phyloP scores from a whole-genome alignment of 495 filamentous ascomycete species.

The Trichoderma gamsii region DNA sequence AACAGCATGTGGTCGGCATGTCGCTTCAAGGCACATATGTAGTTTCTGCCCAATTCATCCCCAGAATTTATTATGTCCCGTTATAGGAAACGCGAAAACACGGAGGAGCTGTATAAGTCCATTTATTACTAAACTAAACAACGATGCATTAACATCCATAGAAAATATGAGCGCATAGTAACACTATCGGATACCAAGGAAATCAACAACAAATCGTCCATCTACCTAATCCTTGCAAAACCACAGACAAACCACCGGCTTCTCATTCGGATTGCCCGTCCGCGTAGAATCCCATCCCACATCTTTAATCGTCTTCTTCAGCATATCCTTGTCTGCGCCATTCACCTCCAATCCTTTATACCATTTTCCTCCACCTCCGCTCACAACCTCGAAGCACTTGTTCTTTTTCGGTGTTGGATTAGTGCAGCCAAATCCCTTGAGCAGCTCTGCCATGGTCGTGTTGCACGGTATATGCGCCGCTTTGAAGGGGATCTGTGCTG shows the following conservation, averaged over 20 bases:
- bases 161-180: too few relatives aligned
- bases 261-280: slow-evolving; percentile 29
- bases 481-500: slow-evolving; percentile 27
- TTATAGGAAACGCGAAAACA: too few relatives aligned
- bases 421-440: slow-evolving; percentile 39
- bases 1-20: too few relatives aligned
- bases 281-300: slow-evolving; percentile 36
- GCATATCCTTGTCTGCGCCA: slow-evolving; percentile 24
- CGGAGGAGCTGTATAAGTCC: too few relatives aligned
- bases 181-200: too few relatives aligned
- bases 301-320: slow-evolving; percentile 29
- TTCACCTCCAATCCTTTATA: slow-evolving; percentile 29
- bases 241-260: slow-evolving; percentile 37
- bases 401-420: slow-evolving; percentile 38
- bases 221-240: slow-evolving; percentile 31
- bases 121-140: too few relatives aligned
- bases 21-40: too few relatives aligned
- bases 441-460: slow-evolving; percentile 37
- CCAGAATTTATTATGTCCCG: too few relatives aligned
- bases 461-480: slow-evolving; percentile 37
- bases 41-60: too few relatives aligned
- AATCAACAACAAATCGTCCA: neutral
- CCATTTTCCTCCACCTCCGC: slow-evolving; percentile 34
- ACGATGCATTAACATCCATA: too few relatives aligned
- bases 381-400: slow-evolving; percentile 36